phyloP scores from a whole-genome alignment of 2,329 filamentous ascomycete species.

The Uncinocarpus reesii region DNA sequence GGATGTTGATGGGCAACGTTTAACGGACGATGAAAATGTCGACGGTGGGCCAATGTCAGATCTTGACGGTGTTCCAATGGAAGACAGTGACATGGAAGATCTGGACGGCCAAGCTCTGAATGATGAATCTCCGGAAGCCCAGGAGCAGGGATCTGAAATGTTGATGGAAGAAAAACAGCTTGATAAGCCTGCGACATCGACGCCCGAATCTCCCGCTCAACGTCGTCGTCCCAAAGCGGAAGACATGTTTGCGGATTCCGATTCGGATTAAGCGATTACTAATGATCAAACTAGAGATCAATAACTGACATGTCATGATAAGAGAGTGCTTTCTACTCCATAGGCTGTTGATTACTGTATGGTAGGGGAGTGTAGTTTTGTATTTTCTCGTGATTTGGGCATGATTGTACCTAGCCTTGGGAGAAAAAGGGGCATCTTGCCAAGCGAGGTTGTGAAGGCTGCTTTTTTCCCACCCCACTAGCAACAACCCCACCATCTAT shows the following conservation, averaged over 20 bases:
- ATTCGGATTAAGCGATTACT: slow-evolving; percentile 36
- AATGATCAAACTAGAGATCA: not conserved
- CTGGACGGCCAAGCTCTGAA: slow-evolving; percentile 41
- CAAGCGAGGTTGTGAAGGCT: slow-evolving; percentile 6
- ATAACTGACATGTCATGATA: no score
- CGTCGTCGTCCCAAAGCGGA: slow-evolving; percentile 62
- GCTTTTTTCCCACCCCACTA: slow-evolving; percentile 11
- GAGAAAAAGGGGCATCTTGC: slow-evolving; percentile 1
- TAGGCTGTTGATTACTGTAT: no score
- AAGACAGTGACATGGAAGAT: slow-evolving; percentile 42
- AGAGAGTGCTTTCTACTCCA: no score
- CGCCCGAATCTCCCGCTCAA: slow-evolving; percentile 30
- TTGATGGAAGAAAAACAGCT: slow-evolving; percentile 13
- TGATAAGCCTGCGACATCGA: slow-evolving; percentile 21
- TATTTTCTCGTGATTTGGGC: not conserved
- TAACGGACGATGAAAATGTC: slow-evolving; percentile 32
- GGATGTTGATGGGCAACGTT: slow-evolving; percentile 23
- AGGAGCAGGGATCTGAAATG: slow-evolving; percentile 18
- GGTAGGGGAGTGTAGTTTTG: no score
- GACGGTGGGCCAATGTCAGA: slow-evolving; percentile 36
- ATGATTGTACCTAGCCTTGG: not conserved
- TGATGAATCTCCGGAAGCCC: slow-evolving; percentile 29
- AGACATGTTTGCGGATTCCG: slow-evolving; percentile 79
- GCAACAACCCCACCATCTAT: slow-evolving; percentile 16
- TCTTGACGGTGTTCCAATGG: slow-evolving; percentile 39